Evolutionary conservation across 805 yeast genomes (phyloP).

Genomic region (Saturnispora hagleri): DNA sequence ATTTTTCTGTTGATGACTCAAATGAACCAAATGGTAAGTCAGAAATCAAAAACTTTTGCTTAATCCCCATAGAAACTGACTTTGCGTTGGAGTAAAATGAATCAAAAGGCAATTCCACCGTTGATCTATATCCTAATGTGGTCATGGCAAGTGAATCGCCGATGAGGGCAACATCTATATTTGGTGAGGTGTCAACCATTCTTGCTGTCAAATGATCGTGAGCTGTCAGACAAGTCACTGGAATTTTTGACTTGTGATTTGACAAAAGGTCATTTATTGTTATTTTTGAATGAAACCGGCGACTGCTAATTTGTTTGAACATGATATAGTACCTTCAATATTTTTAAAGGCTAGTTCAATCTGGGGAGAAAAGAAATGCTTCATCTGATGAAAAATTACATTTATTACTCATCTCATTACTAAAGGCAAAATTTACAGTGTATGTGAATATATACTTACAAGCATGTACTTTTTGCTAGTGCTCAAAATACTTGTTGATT

Average conservation of each 20-base stretch:
- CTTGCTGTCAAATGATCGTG: constrained; percentile 75
- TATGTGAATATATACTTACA: too few species aligned
- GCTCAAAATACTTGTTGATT: too few species aligned
- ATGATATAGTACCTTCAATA: not conserved
- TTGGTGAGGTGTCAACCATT: constrained; percentile 53
- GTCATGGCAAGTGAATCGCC: constrained; percentile 96
- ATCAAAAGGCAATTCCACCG: constrained; percentile 67
- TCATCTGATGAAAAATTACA: not conserved
- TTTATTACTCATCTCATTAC: not conserved
- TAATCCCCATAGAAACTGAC: constrained; percentile 67
- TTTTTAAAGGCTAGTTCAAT: too few species aligned
- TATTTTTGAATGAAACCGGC: not conserved
- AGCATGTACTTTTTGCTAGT: not conserved
- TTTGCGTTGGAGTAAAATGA: constrained; percentile 70
- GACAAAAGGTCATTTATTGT: not conserved
- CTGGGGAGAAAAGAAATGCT: too few species aligned
- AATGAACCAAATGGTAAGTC: constrained; percentile 88
- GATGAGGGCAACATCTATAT: constrained; percentile 61
- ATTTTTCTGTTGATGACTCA: constrained; percentile 56
- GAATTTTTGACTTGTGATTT: constrained; percentile 9
- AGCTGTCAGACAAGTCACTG: constrained; percentile 53
- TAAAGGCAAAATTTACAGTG: not conserved
- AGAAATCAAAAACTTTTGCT: constrained; percentile 58
- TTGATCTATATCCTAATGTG: constrained; percentile 68
- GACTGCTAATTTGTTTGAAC: not conserved